A percentile compares a stretch with the other conserved stretches of the same genome.
Evolutionary conservation across 306 rosid species (phyloP).

Genomic region (Acacia melanoxylon): DNA sequence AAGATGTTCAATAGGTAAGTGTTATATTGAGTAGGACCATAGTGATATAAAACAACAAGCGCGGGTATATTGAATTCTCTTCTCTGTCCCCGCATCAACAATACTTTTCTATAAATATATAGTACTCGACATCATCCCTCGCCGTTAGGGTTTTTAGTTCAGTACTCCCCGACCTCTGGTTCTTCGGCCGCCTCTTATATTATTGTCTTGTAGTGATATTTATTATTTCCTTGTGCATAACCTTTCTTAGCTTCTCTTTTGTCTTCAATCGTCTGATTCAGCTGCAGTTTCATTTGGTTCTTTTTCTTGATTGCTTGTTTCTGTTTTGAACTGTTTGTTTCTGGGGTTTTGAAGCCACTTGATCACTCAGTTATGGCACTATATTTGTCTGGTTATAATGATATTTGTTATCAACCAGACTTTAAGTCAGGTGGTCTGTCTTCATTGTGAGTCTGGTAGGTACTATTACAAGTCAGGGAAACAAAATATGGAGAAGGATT

Average conservation of each 20-base stretch:
- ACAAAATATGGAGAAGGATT: slow-evolving; percentile 31
- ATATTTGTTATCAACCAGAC: slow-evolving; percentile 20
- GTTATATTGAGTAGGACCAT: too few relatives aligned
- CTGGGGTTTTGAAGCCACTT: neutral
- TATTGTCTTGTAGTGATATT: neutral
- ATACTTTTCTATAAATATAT: neutral
- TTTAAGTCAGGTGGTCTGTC: slow-evolving; percentile 29
- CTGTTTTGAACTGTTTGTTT: too few relatives aligned
- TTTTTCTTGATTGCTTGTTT: neutral
- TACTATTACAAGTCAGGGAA: slow-evolving; percentile 41
- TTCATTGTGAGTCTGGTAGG: slow-evolving; percentile 2
- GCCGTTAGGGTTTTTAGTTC: neutral
- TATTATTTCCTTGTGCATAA: neutral
- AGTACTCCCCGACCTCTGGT: neutral
- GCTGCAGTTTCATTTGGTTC: neutral
- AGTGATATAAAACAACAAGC: too few relatives aligned
- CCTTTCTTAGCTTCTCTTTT: neutral
- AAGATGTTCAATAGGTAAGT: too few relatives aligned
- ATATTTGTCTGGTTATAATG: too few relatives aligned
- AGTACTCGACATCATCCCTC: neutral
- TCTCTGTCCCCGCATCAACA: neutral
- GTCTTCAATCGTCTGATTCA: neutral
- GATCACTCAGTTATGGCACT: neutral
- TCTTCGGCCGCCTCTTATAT: neutral
- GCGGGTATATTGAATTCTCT: too few relatives aligned